These are phyloP conservation scores for Mallotus japonicus DNA, from an alignment of 441 rosid species.

Conservation along the genomic window DNA sequence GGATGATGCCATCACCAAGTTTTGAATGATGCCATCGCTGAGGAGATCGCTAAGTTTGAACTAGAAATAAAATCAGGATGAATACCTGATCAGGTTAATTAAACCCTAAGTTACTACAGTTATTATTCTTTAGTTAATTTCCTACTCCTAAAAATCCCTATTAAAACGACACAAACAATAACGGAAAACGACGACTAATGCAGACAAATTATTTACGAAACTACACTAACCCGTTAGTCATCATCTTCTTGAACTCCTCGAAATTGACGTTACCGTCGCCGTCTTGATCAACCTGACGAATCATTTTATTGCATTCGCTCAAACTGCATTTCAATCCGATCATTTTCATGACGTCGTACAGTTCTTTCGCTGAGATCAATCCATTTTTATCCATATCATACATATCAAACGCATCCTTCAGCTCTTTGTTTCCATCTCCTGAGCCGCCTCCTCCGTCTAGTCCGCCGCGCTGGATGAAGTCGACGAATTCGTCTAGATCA, in stretches of 20 bases:
- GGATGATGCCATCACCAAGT: no score
- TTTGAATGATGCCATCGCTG: no score
- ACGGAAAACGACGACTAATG: background rate
- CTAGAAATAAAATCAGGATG: no score
- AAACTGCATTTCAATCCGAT: constrained; percentile 64
- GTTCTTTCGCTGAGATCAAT: constrained; percentile 59
- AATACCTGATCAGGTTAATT: no score
- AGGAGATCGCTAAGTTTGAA: no score
- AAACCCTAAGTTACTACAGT: no score
- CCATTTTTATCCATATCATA: constrained; percentile 81
- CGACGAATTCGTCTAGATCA: constrained; percentile 69
- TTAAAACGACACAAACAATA: constrained; percentile 11
- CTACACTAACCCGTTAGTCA: constrained; percentile 41
- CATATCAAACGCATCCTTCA: constrained; percentile 74
- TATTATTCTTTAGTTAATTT: background rate
- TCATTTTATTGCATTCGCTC: constrained; percentile 73
- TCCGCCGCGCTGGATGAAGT: constrained; percentile 39
- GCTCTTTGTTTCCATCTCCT: constrained; percentile 36
- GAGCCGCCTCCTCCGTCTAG: constrained; percentile 15
- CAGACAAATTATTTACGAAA: background rate
- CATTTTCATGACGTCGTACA: constrained; percentile 67
- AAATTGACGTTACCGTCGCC: constrained; percentile 86
- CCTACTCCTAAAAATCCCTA: background rate
- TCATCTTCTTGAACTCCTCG: constrained; percentile 91
- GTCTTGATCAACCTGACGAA: constrained; percentile 70